A percentile compares a stretch with the other conserved stretches of the same genome.
phyloP scores from a whole-genome alignment of 2,329 filamentous ascomycete genomes.

The Diaporthe helianthi region DNA sequence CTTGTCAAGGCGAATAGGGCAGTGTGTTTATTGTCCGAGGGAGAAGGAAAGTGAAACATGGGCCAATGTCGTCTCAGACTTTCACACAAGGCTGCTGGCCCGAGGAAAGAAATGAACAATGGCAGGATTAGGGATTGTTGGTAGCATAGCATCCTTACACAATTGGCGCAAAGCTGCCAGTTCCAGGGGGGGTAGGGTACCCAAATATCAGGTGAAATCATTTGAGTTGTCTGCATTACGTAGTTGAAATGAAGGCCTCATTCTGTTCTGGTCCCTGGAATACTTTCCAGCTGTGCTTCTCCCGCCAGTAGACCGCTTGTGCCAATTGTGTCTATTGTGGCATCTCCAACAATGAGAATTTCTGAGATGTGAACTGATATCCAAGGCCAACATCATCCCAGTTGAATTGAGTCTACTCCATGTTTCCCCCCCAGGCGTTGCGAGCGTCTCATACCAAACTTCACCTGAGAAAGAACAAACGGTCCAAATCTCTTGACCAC shows the following conservation, averaged over 20 bases:
- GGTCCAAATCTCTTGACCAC: neutral
- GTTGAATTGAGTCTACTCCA: neutral
- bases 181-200: neutral
- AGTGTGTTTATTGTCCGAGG: constrained; percentile 42
- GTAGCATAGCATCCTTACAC: neutral
- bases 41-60: constrained; percentile 52
- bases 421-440: neutral
- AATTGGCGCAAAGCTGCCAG: neutral
- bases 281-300: neutral
- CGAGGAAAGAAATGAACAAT: constrained; percentile 56
- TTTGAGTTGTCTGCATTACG: neutral
- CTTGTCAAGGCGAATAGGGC: constrained; percentile 61
- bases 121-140: neutral
- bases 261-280: neutral
- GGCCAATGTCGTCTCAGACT: constrained; percentile 62
- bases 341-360: neutral
- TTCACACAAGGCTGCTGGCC: constrained; percentile 62
- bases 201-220: neutral
- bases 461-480: neutral
- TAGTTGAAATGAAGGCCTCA: neutral
- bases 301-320: neutral
- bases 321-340: neutral
- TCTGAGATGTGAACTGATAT: neutral
- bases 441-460: neutral
- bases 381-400: neutral